Conservation (phyloP, 2,329 filamentous ascomycete species). For the Alternaria alternata region DNA sequence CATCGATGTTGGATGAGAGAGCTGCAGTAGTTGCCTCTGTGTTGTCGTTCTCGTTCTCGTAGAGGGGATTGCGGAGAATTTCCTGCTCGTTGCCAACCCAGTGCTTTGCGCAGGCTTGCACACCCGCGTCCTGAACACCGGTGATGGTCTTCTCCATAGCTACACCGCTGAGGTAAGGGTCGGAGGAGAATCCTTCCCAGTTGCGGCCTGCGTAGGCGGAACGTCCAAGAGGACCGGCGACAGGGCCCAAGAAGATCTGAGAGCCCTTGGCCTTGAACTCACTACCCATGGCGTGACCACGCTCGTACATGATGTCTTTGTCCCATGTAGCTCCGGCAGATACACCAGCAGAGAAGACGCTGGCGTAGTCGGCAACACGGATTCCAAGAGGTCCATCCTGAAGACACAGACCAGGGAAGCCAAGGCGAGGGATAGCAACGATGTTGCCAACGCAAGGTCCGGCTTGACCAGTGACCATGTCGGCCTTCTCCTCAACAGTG, state of each 20-base stretch:
- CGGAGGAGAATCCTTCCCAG: conserved; percentile 56
- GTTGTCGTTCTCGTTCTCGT: conserved; percentile 66
- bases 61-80: conserved; percentile 50
- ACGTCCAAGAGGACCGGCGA: conserved; percentile 55
- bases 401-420: conserved; percentile 52
- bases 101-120: conserved; percentile 60
- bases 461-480: conserved; percentile 51
- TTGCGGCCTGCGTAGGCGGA: conserved; percentile 53
- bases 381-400: conserved; percentile 52
- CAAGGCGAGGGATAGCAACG: conserved; percentile 48
- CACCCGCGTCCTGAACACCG: conserved; percentile 53
- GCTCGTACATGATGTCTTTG: conserved; percentile 47
- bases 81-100: conserved; percentile 71
- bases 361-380: conserved; percentile 46
- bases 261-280: conserved; percentile 49
- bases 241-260: conserved; percentile 60
- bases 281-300: conserved; percentile 49
- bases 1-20: conserved; percentile 68
- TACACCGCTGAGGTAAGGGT: conserved; percentile 56
- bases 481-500: conserved; percentile 44
- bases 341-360: conserved; percentile 52
- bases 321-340: conserved; percentile 53
- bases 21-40: conserved; percentile 57
- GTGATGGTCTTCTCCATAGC: conserved; percentile 51
- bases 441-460: conserved; percentile 64